phyloP scores from a whole-genome alignment of 1,139 yeast species.

The Starmera stellimalicola region DNA sequence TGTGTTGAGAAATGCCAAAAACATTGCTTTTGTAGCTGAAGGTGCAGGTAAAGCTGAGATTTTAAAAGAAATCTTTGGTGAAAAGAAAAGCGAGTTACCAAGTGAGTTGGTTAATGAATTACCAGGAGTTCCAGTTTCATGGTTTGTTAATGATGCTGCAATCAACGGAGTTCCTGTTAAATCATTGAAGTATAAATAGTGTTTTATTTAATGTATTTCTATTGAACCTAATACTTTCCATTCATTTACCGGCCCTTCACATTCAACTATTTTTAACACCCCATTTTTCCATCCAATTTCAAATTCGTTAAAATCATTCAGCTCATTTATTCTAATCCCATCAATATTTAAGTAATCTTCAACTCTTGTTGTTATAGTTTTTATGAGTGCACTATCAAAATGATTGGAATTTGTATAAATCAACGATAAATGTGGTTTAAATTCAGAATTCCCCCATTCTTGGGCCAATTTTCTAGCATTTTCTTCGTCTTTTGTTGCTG shows the following conservation, averaged over 20 bases:
- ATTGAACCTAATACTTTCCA: constrained; percentile 64
- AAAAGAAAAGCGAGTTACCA: constrained; percentile 51
- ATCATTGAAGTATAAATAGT: constrained; percentile 31
- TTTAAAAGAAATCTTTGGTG: constrained; percentile 56
- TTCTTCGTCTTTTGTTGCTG: constrained; percentile 17
- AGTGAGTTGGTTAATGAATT: constrained; percentile 59
- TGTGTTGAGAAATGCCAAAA: constrained; percentile 66
- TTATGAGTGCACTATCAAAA: constrained; percentile 58
- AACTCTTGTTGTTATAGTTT: constrained; percentile 60
- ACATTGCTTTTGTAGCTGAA: constrained; percentile 78
- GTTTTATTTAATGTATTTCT: constrained; percentile 22
- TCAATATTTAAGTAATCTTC: constrained; percentile 55
- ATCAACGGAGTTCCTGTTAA: constrained; percentile 50
- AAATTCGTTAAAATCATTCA: constrained; percentile 27
- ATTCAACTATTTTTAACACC: constrained; percentile 54
- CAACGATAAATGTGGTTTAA: constrained; percentile 66
- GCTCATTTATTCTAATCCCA: constrained; percentile 25
- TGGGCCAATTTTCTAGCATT: constrained; percentile 22
- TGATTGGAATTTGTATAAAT: constrained; percentile 62
- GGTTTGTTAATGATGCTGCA: constrained; percentile 81
- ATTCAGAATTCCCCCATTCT: constrained; percentile 50
- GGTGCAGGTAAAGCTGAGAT: constrained; percentile 79
- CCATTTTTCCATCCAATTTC: constrained; percentile 58
- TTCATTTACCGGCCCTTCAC: constrained; percentile 67
- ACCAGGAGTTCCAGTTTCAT: constrained; percentile 39